Base-by-base conservation (phyloP, 257 asterid species). In the Solanum piurae region DNA sequence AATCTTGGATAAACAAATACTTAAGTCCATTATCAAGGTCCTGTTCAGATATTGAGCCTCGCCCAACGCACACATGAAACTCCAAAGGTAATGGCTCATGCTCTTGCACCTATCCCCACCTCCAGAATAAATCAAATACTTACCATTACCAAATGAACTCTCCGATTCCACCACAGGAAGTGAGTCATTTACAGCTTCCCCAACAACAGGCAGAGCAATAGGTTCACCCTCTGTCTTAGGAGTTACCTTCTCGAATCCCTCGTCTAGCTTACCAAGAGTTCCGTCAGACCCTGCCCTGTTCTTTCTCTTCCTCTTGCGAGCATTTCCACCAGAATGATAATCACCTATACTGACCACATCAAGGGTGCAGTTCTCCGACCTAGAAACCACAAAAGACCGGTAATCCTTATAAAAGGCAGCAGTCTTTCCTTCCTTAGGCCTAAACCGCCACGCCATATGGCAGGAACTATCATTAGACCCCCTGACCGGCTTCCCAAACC, bases 371-470 rank as follows among this genome's bases (percentile, higher is more conserved):
- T 97, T 93, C 44, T 93, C 93, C 2, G 64, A 89, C 89, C 94
- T 89, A 44, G 88, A 87, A 36, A 97, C 86, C 44, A 85, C 89
- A 88, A 95, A 95, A 83, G 91, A 93, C 90, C 99, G 60, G 66
- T 94, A 95, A 89, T 97, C 99, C 90, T 94, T 95, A 83, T 93
- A 91, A 77, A 94, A 88, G 7, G 94, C 88, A 42, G 93, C 92
- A 42, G 90, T 89, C 83, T 97, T 93, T 82, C 94, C 98, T 72
- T 95, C 95, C 84, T 95, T 95, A 2, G 95, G 94, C 94, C 95
- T 93, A 89, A 93, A 97, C 86, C 98, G 88, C 99, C 99, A 97
- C 5, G 98, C 98, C 98, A 97, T 96, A 90, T 97, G 98, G 88
- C 99, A 97, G 27, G 96, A 92, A 31, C 75, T 91, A 33, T 89